phyloP scores from a whole-genome alignment of 805 yeast species.

The Candida pseudoglaebosa region DNA sequence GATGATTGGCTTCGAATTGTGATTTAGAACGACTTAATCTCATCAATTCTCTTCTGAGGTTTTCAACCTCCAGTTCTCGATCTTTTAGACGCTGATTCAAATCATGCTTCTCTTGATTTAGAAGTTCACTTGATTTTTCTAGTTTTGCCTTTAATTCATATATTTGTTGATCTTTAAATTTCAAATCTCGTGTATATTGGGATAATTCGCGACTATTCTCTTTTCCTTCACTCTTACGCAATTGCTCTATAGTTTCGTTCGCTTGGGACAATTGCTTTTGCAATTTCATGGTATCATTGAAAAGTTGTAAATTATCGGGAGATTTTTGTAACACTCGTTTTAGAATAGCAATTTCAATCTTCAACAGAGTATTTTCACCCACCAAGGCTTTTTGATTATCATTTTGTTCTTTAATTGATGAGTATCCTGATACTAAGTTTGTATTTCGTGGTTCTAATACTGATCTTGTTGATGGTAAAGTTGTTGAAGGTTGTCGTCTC shows the following conservation, averaged over 20 bases:
- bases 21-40: not conserved
- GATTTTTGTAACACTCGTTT: slow-evolving; percentile 7
- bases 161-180: slow-evolving; percentile 1
- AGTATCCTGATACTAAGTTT: not conserved
- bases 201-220: not conserved
- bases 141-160: not conserved
- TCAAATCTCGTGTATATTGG: not conserved
- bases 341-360: slow-evolving; percentile 8
- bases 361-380: slow-evolving; percentile 10
- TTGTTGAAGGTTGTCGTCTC: not conserved
- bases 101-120: not conserved
- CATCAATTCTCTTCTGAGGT: not conserved
- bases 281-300: slow-evolving; percentile 1
- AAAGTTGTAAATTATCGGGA: slow-evolving; percentile 8
- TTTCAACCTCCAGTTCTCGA: not conserved
- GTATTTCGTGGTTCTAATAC: not conserved
- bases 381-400: slow-evolving; percentile 9
- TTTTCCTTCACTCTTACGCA: not conserved
- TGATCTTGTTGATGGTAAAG: not conserved
- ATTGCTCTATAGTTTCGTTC: not conserved
- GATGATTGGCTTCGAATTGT: not conserved
- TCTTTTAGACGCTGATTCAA: not conserved
- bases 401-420: slow-evolving; percentile 9
- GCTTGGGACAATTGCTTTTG: slow-evolving; percentile 1
- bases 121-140: not conserved